Base-by-base conservation (phyloP, 2,329 filamentous ascomycete species). In the Penicillium sp. region DNA sequence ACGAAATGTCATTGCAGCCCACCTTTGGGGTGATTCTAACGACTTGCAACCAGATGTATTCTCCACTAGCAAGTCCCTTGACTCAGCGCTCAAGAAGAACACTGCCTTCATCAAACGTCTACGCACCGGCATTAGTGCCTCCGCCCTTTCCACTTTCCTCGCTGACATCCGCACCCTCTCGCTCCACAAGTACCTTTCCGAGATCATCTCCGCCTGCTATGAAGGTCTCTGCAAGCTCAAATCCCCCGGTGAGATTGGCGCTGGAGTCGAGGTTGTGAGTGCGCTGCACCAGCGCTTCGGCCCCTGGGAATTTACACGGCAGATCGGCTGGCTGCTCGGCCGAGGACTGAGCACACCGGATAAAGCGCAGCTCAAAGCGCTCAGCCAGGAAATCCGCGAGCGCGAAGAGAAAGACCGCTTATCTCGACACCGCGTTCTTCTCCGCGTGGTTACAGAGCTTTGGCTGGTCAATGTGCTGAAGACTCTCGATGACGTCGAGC, bases 41-140 rank as follows among this genome's bases (percentile, higher is more conserved):
- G 60, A 45, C 53, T 50, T 44, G 34, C 20, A 48, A 49, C 18
- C 64, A 95, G 92, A 90, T 79, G 78, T 95, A 60, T 91, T 95
- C 69, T 77, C 85, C 52, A 86, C 94, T 65, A 87, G 85, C 74
- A 83, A 84, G 70, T 89, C 89, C 31, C 87, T 97, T 69, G 93
- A 97, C 75, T 96, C 93, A 50, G 94, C 92, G 50, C 82, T 97
- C 74, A 97, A 96, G 79, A 97, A 97, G 81, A 97, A 97, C 69
- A 97, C 93, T 4, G 92, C 92, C 63, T 97, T 97, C 74, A 97
- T 97, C 72, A 97, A 96, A 77, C 90, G 93, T 69, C 82, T 97
- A 54, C 90, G 93, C 66, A 97, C 93, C 56, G 90, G 91, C 58
- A 87, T 97, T 61, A 92, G 89, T 61, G 79, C 90, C 47, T 82